Base-by-base conservation (phyloP, 163 green algal species). In the Prototheca wickerhamii region DNA sequence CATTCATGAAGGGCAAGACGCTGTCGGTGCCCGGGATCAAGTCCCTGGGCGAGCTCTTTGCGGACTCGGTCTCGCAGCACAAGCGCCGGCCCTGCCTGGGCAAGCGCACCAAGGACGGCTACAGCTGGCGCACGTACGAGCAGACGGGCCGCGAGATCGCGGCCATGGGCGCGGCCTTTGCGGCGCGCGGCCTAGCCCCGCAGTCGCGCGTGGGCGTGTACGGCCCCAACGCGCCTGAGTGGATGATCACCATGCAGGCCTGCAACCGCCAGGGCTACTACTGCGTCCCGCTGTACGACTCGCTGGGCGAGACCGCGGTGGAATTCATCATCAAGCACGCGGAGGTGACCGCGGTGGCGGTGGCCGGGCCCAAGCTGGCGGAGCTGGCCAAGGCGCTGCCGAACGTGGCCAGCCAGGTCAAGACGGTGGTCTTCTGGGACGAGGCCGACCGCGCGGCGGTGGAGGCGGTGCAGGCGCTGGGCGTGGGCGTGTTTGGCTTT, bases 221-320 rank as follows among this genome's bases (percentile, higher is more conserved):
- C 62, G 84, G 86, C 4, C 66, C 73, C 60, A 97, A 97, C 86
- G 86, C 77, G 57, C 75, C 78, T 2, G 85, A 95, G 64, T 97
- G 87, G 89, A 96, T 96, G 90, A 77, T 95, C 20, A 73, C 87
- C 6, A 92, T 96, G 81, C 87, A 85, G 79, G 89, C 89, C 2
- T 94, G 86, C 84, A 96, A 95, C 79, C 76, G 89, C 23, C 72
- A 82, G 60, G 70, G 49, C 32, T 30, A 69, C 26, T 72, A 76
- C 59, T 76, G 68, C 77, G 86, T 97, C 51, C 91, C 91, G 8
- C 74, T 97, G 58, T 98, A 98, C 69, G 90, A 97, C 70, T 89
- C 86, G 1, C 83, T 98, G 56, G 92, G 92, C 6, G 88, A 70
- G 6, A 28, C 91, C 75, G 91, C 90, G 10, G 82, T 97, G 17